Evolutionary conservation across 345 rosid species (phyloP), one percentile per base, ranked within the genome.

Genomic region (Luvunga scandens): DNA sequence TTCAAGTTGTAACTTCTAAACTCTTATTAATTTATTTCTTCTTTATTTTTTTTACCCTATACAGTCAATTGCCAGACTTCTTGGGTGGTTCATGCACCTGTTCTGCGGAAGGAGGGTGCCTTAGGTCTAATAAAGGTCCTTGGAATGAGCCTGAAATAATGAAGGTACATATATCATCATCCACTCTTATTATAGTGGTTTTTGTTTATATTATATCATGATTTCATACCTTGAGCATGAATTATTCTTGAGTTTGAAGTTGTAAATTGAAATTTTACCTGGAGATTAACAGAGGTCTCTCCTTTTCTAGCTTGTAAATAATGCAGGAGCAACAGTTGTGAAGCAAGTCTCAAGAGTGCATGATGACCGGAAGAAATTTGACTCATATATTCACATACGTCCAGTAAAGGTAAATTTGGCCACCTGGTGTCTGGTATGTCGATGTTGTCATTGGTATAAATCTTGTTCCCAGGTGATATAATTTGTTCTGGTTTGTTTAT

Each of bases 21-120:
- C 5, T 25, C 38, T 55, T 33, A 60, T 38, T 25, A 12, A 63
- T 60, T 53, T 50, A 61, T 71, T 75, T 4, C 18, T 45, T 13
- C 50, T 45, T 13, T 45, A 3, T 36, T 39, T 45, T 36, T n/a
- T 28, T 59, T 28, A 60, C 74, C 72, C 74, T 71, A 85, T 74
- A 56, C 91, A 96, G 99, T 85, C 98, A 95, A 88, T 83, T 95
- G 91, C 99, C 99, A 24, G 93, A 90, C 75, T 95, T 95, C 82
- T 86, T 95, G 67, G 99, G 99, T 70, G 99, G 99, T 71, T 92
- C 95, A 25, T 95, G 99, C 87, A 81, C 86, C 77, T 96, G 99
- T 82, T 84, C 89, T 57, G 79, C 75, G 2, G 93, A 88, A 60
- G 97, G 99, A 84, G 99, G 97, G 57, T 96, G 99, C 82, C 95